Base-by-base conservation (phyloP, 345 rosid genomes). In the Limnanthes douglasii region DNA sequence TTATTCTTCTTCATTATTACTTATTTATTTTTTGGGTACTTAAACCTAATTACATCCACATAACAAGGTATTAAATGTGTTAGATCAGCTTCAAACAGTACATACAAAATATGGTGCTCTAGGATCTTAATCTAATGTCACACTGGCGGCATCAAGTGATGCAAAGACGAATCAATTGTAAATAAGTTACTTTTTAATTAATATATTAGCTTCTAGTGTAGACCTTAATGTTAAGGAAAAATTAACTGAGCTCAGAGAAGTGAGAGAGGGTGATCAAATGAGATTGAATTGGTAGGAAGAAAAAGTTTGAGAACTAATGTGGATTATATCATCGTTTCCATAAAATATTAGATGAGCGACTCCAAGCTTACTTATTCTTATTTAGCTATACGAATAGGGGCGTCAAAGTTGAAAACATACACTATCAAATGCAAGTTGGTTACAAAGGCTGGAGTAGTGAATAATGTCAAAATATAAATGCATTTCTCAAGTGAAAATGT, bases 41-140 rank as follows among this genome's bases (percentile, higher is more conserved):
- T n/a, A n/a, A n/a, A n/a, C n/a, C n/a, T n/a, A n/a, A n/a, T n/a
- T n/a, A n/a, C n/a, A n/a, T n/a, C n/a, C n/a, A n/a, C n/a, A n/a
- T n/a, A n/a, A n/a, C n/a, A n/a, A n/a, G n/a, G n/a, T n/a, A n/a
- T n/a, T 90, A 40, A 77, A 48, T 27, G 98, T 90, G 43, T 94
- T 96, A 7, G 96, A 90, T 25, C 96, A 94, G 24, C 52, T 90
- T 43, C 98, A 90, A 66, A 90, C 96, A 39, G 78, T 90, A 44
- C 84, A 94, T 63, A 90, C 98, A 11, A 75, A 96, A 56, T 90
- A 94, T 96, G 98, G 94, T 20, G 78, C 93, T 28, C 53, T 80
- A 14, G 98, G 98, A 45, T 84, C 98, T 16, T 90, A 90, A 72
- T 90, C 98, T 24, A 90, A 90, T 50, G 98, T 84, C 33, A 63